phyloP scores from a whole-genome alignment of 352 stramenopile species.

The Pythium monospermum region DNA sequence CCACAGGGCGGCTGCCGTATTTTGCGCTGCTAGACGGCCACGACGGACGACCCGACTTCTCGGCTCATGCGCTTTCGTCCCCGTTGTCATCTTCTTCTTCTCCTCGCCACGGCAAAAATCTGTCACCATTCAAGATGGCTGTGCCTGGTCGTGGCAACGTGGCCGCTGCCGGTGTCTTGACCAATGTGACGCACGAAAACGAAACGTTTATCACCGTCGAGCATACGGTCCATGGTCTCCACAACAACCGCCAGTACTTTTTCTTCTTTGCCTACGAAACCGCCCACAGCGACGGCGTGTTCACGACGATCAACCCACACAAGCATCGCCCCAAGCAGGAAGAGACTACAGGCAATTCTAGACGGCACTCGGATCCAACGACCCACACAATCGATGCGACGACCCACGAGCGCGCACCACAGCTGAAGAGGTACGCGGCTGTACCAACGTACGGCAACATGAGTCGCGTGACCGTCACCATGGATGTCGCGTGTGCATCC shows the following conservation, averaged over 20 bases:
- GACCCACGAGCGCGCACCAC: conserved; percentile 48
- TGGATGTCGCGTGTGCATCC: conserved; percentile 49
- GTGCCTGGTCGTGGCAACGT: conserved; percentile 30
- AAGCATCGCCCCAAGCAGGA: conserved; percentile 40
- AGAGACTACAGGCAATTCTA: conserved; percentile 12
- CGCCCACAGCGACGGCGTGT: conserved; percentile 53
- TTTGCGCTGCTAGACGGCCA: conserved; percentile 62
- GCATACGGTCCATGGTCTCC: conserved; percentile 33
- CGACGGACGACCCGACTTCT: conserved; percentile 31
- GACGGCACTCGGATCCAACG: conserved; percentile 17
- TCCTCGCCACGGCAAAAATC: conserved; percentile 13
- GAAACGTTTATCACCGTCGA: conserved; percentile 35
- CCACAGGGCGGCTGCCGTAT: conserved; percentile 40
- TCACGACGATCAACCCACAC: conserved; percentile 63
- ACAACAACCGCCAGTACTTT: conserved; percentile 45
- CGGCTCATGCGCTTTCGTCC: conserved; percentile 26
- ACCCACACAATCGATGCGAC: conserved; percentile 45
- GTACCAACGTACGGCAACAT: conserved; percentile 52
- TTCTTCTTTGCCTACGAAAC: conserved; percentile 80
- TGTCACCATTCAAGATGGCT: conserved; percentile 29
- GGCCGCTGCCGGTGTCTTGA: conserved; percentile 40
- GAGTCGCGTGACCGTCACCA: conserved; percentile 42
- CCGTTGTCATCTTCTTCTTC: conserved; percentile 13
- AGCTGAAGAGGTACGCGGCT: conserved; percentile 34
- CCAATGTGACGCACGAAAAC: conserved; percentile 38